Evolutionary conservation across 2,329 filamentous ascomycete species (phyloP).

Genomic region (Phialophora verrucosa): DNA sequence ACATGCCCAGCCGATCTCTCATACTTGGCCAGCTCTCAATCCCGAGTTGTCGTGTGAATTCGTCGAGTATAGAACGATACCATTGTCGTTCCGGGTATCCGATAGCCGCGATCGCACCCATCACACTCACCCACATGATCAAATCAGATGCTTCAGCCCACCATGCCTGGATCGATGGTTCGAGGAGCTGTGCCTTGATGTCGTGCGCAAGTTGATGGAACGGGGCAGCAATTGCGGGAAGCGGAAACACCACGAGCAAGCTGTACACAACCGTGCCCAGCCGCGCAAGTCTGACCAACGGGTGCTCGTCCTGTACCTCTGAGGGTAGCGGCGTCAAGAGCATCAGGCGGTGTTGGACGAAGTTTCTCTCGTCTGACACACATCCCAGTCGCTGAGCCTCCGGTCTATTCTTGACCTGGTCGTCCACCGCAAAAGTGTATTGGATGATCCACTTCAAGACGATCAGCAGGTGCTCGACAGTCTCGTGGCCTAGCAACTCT

Average conservation of each 20-base stretch:
- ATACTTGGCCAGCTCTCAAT: conserved; percentile 36
- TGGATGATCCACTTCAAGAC: conserved; percentile 43
- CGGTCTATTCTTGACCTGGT: conserved; percentile 34
- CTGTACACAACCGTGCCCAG: conserved; percentile 47
- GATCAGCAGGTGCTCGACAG: conserved; percentile 41
- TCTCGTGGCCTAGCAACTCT: conserved; percentile 21
- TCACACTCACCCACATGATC: conserved; percentile 47
- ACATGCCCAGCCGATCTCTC: conserved; percentile 34
- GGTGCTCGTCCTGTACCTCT: conserved; percentile 34
- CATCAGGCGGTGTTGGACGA: conserved; percentile 47
- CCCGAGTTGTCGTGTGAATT: conserved; percentile 34
- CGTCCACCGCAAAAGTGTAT: conserved; percentile 44
- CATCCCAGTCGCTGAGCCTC: conserved; percentile 38
- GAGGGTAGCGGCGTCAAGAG: conserved; percentile 42
- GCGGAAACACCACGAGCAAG: conserved; percentile 49
- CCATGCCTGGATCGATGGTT: conserved; percentile 34
- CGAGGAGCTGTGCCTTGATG: conserved; percentile 41
- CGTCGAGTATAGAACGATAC: conserved; percentile 43
- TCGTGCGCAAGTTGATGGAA: conserved; percentile 42
- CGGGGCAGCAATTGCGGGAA: conserved; percentile 48
- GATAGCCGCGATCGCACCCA: conserved; percentile 49
- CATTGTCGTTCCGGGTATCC: conserved; percentile 43
- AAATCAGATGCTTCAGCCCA: conserved; percentile 42
- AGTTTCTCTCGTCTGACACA: conserved; percentile 48
- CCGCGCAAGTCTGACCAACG: conserved; percentile 46